These are phyloP conservation scores for Trichoderma afroharzianum DNA, from an alignment of 2,329 filamentous ascomycete genomes.

Conservation along the genomic window DNA sequence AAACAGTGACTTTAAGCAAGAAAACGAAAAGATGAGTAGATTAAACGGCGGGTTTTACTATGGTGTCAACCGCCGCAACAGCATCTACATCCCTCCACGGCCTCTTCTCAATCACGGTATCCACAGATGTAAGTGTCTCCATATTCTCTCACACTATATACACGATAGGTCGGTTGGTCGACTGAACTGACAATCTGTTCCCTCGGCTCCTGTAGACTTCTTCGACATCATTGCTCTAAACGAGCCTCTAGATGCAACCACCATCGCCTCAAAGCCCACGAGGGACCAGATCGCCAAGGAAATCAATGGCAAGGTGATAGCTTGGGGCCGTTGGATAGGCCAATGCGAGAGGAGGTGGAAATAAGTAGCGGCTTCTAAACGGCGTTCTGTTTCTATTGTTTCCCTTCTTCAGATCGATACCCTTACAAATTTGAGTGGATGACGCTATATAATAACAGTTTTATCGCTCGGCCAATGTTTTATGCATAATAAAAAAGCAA, in stretches of 20 bases:
- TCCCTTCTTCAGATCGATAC: not conserved
- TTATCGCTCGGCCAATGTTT: not conserved
- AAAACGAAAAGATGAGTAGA: constrained; percentile 24
- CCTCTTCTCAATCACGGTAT: constrained; percentile 48
- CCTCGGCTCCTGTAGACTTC: constrained; percentile 34
- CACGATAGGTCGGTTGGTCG: constrained; percentile 7
- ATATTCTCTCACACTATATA: fast-evolving
- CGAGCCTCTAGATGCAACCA: constrained; percentile 37
- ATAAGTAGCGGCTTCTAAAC: not conserved
- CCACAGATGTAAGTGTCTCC: constrained; percentile 42
- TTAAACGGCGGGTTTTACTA: constrained; percentile 46
- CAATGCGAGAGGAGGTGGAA: constrained; percentile 40
- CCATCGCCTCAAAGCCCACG: constrained; percentile 37
- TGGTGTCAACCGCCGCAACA: constrained; percentile 39
- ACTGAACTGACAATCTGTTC: not conserved
- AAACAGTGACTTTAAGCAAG: constrained; percentile 36
- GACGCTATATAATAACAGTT: not conserved
- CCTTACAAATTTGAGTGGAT: not conserved
- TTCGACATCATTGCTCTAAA: constrained; percentile 47
- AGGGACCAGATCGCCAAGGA: constrained; percentile 41
- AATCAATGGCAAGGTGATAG: constrained; percentile 46
- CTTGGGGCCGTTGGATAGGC: constrained; percentile 48
- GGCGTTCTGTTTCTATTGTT: not conserved
- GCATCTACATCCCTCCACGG: constrained; percentile 43
- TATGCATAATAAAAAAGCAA: not conserved